Evolutionary conservation across 2,329 filamentous ascomycete genomes (phyloP), one percentile per base, ranked within the genome.

Genomic region (Calonectria leucothoes): DNA sequence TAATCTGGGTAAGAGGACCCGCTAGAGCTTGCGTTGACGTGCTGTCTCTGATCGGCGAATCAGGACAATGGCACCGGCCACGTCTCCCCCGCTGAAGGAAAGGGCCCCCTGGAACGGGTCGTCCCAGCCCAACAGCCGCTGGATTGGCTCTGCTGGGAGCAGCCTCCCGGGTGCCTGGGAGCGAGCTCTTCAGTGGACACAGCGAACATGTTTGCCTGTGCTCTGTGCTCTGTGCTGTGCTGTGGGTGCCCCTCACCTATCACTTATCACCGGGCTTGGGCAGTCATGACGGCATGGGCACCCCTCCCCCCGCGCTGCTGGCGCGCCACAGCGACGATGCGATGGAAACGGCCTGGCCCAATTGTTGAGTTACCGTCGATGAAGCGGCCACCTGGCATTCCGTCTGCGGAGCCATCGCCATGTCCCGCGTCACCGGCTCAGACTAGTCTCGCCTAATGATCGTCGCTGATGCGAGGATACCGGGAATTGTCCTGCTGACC

Each of bases 401-500:
- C 61, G 39, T 27, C 75, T 39, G 70, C 66, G 57, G 64, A 66
- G 67, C 68, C 42, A 55, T 66, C 8, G 15, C 37, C 15, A 66
- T 66, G 52, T 64, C 70, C 45, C 67, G 51, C 51, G 37, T 33
- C 25, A 42, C 57, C 37, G 29, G 20, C 42, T n/a, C 55, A 51
- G 61, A 33, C 77, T 77, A 78, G 61, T 39, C 76, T 76, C 69
- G 52, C 39, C 70, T 61, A 25, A 70, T 71, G 23, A 78, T 72
- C 75, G 70, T 48, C 64, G 64, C 57, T 65, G 55, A 37, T 69
- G 63, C 69, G 55, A 70, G 73, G 70, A 61, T 69, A 73, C 68
- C 63, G 59, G 59, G 39, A 42, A 72, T 70, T 73, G 73, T 66
- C 74, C 76, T 74, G 76, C 76, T 79, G 77, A 79, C 76, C 70